A percentile compares a stretch with the other conserved stretches of the same genome.
Conservation (phyloP, 1,284 basidiomycete genomes). For the Leccinum pachyderme region DNA sequence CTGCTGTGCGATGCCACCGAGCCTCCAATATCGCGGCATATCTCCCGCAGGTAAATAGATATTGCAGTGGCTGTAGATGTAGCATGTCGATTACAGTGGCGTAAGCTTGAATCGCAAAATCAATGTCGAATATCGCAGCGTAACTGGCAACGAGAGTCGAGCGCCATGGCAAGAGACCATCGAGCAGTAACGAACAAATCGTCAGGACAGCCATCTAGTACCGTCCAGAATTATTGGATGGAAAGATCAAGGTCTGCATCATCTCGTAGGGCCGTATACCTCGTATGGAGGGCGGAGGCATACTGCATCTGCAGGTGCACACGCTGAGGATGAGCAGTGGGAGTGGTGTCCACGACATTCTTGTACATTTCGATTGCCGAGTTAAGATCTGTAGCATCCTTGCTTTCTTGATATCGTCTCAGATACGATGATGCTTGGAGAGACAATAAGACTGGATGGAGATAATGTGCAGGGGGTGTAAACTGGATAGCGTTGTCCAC, state of each 20-base stretch:
- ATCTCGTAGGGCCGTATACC: conserved; percentile 6
- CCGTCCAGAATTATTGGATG: conserved; percentile 12
- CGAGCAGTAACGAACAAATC: conserved; percentile 5
- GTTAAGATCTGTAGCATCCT: conserved; percentile 16
- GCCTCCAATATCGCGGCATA: conserved; percentile 9
- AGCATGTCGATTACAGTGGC: conserved; percentile 10
- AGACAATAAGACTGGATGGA: conserved; percentile 11
- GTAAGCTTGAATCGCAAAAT: conserved; percentile 11
- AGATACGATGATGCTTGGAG: conserved; percentile 12
- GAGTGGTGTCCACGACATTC: background rate
- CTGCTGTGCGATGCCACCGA: conserved; percentile 14
- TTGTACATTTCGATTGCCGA: conserved; percentile 7
- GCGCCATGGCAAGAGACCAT: conserved; percentile 6
- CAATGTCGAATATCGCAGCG: conserved; percentile 13
- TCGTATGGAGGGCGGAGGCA: conserved; percentile 9
- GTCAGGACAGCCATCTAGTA: conserved; percentile 13
- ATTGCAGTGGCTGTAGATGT: conserved; percentile 3
- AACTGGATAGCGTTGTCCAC: conserved; percentile 11
- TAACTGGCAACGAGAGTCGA: conserved; percentile 9
- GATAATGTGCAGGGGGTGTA: conserved; percentile 4
- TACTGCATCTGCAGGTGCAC: conserved; percentile 10
- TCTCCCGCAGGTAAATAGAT: conserved; percentile 7
- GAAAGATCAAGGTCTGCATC: conserved; percentile 19
- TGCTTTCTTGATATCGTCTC: conserved; percentile 6
- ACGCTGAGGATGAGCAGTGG: conserved; percentile 10